These are phyloP conservation scores for Aspergillus panamensis DNA, from an alignment of 495 filamentous ascomycete species.

Conservation along the genomic window DNA sequence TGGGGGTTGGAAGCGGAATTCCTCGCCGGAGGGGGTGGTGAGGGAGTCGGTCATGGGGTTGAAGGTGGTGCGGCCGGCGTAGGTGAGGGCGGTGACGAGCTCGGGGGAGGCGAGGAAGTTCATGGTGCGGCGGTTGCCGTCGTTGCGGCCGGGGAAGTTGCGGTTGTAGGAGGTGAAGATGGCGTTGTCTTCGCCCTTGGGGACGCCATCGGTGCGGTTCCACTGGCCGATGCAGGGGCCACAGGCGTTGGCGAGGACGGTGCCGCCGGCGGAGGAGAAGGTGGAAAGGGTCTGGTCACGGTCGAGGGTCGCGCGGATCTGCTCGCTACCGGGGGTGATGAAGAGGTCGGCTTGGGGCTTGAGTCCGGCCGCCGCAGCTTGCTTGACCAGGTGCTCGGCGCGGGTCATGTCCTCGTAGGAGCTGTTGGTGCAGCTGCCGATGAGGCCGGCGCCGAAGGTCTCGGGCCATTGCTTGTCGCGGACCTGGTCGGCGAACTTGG, in stretches of 20 bases:
- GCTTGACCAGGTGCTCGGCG: slow-evolving; percentile 85
- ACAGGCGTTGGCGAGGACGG: slow-evolving; percentile 91
- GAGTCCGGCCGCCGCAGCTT: slow-evolving; percentile 79
- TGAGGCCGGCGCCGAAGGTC: slow-evolving; percentile 85
- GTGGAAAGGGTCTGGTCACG: slow-evolving; percentile 79
- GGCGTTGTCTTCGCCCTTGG: slow-evolving; percentile 85
- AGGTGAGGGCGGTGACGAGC: slow-evolving; percentile 92
- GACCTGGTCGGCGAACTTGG: slow-evolving; percentile 78
- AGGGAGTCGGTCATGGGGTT: slow-evolving; percentile 90
- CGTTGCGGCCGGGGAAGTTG: slow-evolving; percentile 96
- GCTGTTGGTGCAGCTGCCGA: slow-evolving; percentile 97
- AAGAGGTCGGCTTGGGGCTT: slow-evolving; percentile 90
- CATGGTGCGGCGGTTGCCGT: slow-evolving; percentile 94
- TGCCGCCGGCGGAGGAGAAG: slow-evolving; percentile 83
- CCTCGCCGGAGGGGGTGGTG: slow-evolving; percentile 71
- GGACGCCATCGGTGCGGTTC: slow-evolving; percentile 81
- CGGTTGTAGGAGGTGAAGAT: slow-evolving; percentile 98
- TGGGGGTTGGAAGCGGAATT: slow-evolving; percentile 85
- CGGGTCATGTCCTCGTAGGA: slow-evolving; percentile 98
- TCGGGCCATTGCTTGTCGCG: slow-evolving; percentile 84
- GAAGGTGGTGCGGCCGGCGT: slow-evolving; percentile 89
- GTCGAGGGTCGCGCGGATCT: slow-evolving; percentile 90
- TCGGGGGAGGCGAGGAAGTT: slow-evolving; percentile 97
- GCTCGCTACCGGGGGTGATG: slow-evolving; percentile 93
- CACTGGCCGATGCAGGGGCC: slow-evolving; percentile 96